Base-by-base conservation (phyloP, 345 rosid genomes). In the Eucalyptus camaldulensis region DNA sequence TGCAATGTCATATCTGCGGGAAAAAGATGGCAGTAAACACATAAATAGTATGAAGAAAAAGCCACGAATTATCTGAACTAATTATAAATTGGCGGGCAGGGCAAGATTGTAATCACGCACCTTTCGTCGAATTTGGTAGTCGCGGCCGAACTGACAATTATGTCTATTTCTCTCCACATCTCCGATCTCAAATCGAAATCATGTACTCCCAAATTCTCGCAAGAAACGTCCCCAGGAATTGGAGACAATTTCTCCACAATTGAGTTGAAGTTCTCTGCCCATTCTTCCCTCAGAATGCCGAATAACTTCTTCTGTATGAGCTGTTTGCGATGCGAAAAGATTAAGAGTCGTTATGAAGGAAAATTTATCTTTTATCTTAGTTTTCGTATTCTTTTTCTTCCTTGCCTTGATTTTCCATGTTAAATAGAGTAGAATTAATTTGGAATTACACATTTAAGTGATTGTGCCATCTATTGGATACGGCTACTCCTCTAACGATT, bases 1-100 rank as follows among this genome's bases (percentile, higher is more conserved):
- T 27, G 96, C 94, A 83, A 93, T 93, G 89, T 96, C 97, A 37
- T 92, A 93, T 72, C 94, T 91, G 80, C 86, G 8, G 43, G 44
- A 40, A 13, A 43, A 22, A 62, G 29, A 15, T 40, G 37, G 37
- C 10, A 40, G 12, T 43, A 43, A 17, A 37, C 67, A 6, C 12
- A 31, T 51, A 69, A 15, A 31, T 15, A 31, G 44, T 25, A 37
- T 37, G 45, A 10, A 37, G 81, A 72, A 72, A 72, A 37, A 37
- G 25, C 45, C 44, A 72, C 8, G 45, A 19, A 19, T 37, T 37
- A 3, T 37, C 19, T 9, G 45, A 33, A 72, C 25, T 19, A 72
- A 72, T 37, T 72, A 37, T 0, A 33, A 40, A 72, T 37, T 19
- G 81, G 14, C 7, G 14, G 45, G 81, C 14, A 72, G 45, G 81